Evolutionary conservation across 2,329 filamentous ascomycete species (phyloP).

Genomic region (Penicillium sp.): DNA sequence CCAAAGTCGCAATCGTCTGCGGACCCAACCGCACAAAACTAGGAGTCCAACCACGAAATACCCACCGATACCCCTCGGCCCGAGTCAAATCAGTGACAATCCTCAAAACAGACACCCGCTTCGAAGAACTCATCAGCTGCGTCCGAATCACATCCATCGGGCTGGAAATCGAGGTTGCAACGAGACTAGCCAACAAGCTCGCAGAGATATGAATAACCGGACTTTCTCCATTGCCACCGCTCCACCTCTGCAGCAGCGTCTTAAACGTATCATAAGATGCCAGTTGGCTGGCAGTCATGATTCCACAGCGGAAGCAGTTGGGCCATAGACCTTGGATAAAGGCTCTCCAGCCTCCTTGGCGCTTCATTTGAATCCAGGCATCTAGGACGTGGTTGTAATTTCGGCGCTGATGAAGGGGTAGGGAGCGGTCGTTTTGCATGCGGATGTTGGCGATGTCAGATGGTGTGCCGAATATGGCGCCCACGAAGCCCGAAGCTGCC

Average conservation of each 20-base stretch:
- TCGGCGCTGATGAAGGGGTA: conserved; percentile 18
- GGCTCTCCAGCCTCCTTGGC: conserved; percentile 19
- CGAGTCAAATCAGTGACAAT: conserved; percentile 68
- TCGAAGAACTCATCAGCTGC: conserved; percentile 67
- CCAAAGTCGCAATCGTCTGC: conserved; percentile 83
- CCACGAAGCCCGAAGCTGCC: conserved; percentile 21
- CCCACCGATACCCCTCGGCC: conserved; percentile 74
- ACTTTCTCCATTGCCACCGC: conserved; percentile 65
- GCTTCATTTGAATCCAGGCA: conserved; percentile 27
- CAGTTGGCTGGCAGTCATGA: conserved; percentile 84
- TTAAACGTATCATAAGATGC: conserved; percentile 87
- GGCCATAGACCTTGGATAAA: conserved; percentile 59
- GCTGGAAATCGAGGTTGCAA: conserved; percentile 81
- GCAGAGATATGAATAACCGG: conserved; percentile 78
- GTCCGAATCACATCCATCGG: conserved; percentile 91
- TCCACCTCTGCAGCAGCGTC: conserved; percentile 64
- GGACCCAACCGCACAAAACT: conserved; percentile 60
- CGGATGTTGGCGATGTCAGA: conserved; percentile 30
- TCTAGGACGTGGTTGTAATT: conserved; percentile 27
- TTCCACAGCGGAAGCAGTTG: conserved; percentile 76
- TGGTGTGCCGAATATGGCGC: conserved; percentile 26
- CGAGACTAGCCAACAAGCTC: conserved; percentile 75
- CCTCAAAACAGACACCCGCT: conserved; percentile 54
- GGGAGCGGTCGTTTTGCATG: conserved; percentile 29
- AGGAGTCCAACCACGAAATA: conserved; percentile 91